These are phyloP conservation scores for Rhazya stricta DNA, from an alignment of 257 asterid genomes.

Conservation along the genomic window DNA sequence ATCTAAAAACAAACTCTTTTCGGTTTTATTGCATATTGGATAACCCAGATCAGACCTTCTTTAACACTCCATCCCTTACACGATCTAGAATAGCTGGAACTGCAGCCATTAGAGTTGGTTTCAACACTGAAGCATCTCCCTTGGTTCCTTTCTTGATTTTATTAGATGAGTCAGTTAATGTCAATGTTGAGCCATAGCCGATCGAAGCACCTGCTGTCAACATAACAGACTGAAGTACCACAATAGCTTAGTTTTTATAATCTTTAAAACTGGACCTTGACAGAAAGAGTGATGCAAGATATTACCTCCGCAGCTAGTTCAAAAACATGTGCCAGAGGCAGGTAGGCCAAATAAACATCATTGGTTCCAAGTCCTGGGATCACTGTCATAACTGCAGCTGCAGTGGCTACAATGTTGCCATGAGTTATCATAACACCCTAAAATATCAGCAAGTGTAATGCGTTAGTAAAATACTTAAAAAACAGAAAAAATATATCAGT, in stretches of 20 bases:
- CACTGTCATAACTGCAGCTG: slow-evolving; percentile 87
- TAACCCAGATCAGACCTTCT: slow-evolving; percentile 46
- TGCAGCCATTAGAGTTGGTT: slow-evolving; percentile 79
- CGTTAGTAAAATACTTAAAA: background rate
- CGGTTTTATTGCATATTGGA: background rate
- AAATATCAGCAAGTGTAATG: slow-evolving; percentile 12
- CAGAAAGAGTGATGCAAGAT: slow-evolving; percentile 17
- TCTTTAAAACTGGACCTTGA: slow-evolving; percentile 9
- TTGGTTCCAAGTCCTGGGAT: slow-evolving; percentile 60
- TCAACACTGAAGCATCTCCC: slow-evolving; percentile 79
- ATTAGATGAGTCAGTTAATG: slow-evolving; percentile 89
- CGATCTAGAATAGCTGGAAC: slow-evolving; percentile 95
- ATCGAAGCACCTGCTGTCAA: slow-evolving; percentile 66
- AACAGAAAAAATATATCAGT: background rate
- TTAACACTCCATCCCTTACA: slow-evolving; percentile 81
- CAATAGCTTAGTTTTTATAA: slow-evolving; percentile 25
- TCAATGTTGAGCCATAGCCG: slow-evolving; percentile 85
- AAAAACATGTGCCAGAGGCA: slow-evolving; percentile 91
- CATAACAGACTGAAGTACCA: slow-evolving; percentile 65
- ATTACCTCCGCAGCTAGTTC: slow-evolving; percentile 94
- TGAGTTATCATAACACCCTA: slow-evolving; percentile 98
- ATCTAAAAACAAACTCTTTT: background rate
- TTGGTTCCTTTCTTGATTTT: slow-evolving; percentile 81
- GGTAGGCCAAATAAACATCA: slow-evolving; percentile 79
- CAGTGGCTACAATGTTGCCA: slow-evolving; percentile 83